Conservation (phyloP, 2,329 filamentous ascomycete genomes). For the Ophiocordyceps camponoti-rufipedis region DNA sequence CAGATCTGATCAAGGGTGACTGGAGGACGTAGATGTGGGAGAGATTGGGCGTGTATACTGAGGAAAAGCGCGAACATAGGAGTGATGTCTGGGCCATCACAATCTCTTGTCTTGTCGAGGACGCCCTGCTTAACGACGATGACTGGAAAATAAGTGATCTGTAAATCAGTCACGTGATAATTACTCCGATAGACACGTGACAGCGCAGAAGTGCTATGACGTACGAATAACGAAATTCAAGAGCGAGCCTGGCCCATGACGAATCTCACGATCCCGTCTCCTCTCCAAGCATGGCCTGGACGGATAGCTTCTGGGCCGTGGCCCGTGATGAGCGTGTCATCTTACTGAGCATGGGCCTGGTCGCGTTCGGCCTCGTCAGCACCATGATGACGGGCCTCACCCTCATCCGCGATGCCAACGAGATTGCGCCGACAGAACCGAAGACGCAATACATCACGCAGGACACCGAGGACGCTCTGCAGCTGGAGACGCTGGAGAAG, state of each 20-base stretch:
- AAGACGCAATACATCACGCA: conserved; percentile 59
- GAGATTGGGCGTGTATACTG: too few relatives aligned
- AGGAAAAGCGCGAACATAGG: too few relatives aligned
- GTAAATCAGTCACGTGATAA: too few relatives aligned
- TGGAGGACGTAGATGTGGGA: background rate
- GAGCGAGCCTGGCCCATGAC: background rate
- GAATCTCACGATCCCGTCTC: background rate
- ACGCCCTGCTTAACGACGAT: too few relatives aligned
- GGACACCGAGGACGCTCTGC: conserved; percentile 55
- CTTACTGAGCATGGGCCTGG: conserved; percentile 33
- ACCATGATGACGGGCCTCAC: conserved; percentile 40
- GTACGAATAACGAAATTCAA: background rate
- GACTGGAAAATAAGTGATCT: too few relatives aligned
- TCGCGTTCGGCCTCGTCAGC: conserved; percentile 38
- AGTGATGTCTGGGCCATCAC: too few relatives aligned
- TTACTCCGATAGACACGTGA: too few relatives aligned
- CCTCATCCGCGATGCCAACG: conserved; percentile 42
- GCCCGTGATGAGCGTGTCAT: conserved; percentile 34
- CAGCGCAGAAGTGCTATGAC: too few relatives aligned
- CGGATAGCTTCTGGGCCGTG: conserved; percentile 10
- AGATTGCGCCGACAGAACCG: conserved; percentile 44
- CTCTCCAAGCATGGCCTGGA: conserved; percentile 18
- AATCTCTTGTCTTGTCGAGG: too few relatives aligned
- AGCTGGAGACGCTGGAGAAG: conserved; percentile 45
- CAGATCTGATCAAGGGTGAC: conserved; percentile 7